These are phyloP conservation scores for Poronia punctata DNA, from an alignment of 495 filamentous ascomycete species.

Conservation along the genomic window DNA sequence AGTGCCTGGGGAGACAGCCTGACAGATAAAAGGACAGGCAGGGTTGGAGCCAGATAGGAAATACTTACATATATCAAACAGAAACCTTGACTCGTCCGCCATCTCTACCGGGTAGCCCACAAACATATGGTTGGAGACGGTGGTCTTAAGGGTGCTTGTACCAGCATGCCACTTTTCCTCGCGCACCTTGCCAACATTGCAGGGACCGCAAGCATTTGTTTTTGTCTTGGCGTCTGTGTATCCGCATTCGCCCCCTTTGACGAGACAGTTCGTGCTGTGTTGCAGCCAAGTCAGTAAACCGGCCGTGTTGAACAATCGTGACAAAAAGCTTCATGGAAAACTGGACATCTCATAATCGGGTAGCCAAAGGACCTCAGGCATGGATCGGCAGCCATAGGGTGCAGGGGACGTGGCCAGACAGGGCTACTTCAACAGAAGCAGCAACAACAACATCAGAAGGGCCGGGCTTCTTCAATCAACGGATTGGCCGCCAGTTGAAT, in stretches of 20 bases:
- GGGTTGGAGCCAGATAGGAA: not conserved
- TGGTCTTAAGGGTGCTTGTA: constrained; percentile 10
- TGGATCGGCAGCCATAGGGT: no score
- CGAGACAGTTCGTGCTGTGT: constrained; percentile 30
- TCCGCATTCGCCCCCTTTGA: constrained; percentile 27
- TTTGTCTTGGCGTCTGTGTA: constrained; percentile 15
- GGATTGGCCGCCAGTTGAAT: constrained; percentile 2
- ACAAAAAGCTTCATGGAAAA: no score
- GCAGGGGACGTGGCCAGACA: no score
- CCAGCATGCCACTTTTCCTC: constrained; percentile 7
- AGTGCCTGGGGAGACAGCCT: no score
- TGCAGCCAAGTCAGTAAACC: constrained; percentile 4
- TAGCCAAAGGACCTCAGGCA: no score
- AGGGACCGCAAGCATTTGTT: constrained; percentile 2
- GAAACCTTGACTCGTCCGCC: constrained; percentile 11
- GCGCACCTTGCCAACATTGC: not conserved
- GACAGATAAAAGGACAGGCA: no score
- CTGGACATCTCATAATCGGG: no score
- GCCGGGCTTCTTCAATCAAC: no score
- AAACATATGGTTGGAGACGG: constrained; percentile 10
- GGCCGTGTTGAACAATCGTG: not conserved
- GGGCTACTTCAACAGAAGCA: no score
- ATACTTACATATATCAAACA: constrained; percentile 11
- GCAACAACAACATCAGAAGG: no score
- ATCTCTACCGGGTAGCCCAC: constrained; percentile 12